A percentile compares a stretch with the other conserved stretches of the same genome.
These are phyloP conservation scores for Quercus gilva DNA, from an alignment of 306 rosid species.

Conservation along the genomic window DNA sequence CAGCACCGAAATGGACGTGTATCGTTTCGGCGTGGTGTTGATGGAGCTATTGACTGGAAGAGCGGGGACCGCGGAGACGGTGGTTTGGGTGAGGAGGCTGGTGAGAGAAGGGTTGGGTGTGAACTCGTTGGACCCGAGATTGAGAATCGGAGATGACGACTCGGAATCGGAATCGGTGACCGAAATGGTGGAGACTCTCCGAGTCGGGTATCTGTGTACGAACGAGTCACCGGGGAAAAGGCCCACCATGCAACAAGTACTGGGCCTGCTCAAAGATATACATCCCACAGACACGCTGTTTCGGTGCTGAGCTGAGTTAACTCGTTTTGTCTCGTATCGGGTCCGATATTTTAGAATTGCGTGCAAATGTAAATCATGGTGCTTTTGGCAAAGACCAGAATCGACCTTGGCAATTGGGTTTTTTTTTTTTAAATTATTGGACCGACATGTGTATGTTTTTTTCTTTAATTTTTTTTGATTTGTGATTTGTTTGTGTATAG, in stretches of 20 bases:
- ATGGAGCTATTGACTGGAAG: conserved; percentile 88
- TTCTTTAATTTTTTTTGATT: too few relatives aligned
- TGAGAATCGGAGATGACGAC: conserved; percentile 33
- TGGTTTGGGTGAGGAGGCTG: conserved; percentile 74
- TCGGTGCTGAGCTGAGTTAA: conserved; percentile 26
- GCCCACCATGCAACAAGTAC: conserved; percentile 84
- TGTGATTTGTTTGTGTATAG: too few relatives aligned
- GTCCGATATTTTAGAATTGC: background rate
- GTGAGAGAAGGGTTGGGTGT: conserved; percentile 67
- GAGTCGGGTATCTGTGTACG: conserved; percentile 89
- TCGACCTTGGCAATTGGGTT: too few relatives aligned
- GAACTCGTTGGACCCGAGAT: conserved; percentile 55
- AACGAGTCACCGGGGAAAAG: conserved; percentile 85
- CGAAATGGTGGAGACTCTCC: conserved; percentile 82
- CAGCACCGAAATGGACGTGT: conserved; percentile 68
- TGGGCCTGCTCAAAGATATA: conserved; percentile 82
- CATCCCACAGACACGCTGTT: conserved; percentile 26
- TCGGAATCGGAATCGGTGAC: conserved; percentile 26
- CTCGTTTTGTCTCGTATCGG: background rate
- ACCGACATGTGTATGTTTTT: too few relatives aligned
- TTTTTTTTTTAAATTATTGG: too few relatives aligned
- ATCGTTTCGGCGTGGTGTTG: conserved; percentile 88
- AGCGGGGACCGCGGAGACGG: conserved; percentile 77
- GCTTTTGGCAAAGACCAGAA: too few relatives aligned
- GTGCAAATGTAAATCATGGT: background rate